phyloP scores from a whole-genome alignment of 768 basidiomycete species.

The Lentinula sp. region DNA sequence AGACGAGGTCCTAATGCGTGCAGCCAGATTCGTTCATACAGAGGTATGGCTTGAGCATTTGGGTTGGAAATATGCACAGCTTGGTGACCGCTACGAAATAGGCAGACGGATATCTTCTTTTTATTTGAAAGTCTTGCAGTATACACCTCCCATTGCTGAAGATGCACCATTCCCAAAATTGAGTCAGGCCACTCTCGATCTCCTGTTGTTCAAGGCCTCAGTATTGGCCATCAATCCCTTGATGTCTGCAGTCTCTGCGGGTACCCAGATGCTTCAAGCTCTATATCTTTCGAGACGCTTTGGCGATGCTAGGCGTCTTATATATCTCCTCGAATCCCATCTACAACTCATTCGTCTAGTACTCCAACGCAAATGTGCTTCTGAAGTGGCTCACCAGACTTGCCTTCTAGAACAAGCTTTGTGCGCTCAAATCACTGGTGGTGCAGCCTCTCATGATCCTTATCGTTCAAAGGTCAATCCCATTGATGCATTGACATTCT shows the following conservation, averaged over 20 bases:
- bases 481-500: slow-evolving; percentile 66
- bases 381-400: slow-evolving; percentile 33
- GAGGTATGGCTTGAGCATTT: slow-evolving; percentile 87
- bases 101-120: slow-evolving; percentile 60
- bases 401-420: slow-evolving; percentile 75
- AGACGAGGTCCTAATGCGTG: slow-evolving; percentile 78
- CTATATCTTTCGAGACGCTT: slow-evolving; percentile 60
- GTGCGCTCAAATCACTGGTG: slow-evolving; percentile 54
- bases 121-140: slow-evolving; percentile 61
- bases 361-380: slow-evolving; percentile 57
- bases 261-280: slow-evolving; percentile 49
- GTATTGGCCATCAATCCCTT: slow-evolving; percentile 79
- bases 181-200: slow-evolving; percentile 61
- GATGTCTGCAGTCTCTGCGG: slow-evolving; percentile 61
- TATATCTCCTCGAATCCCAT: slow-evolving; percentile 63
- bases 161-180: slow-evolving; percentile 56
- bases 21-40: slow-evolving; percentile 70
- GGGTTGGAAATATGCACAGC: slow-evolving; percentile 79
- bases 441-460: slow-evolving; percentile 37
- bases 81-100: slow-evolving; percentile 83
- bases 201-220: slow-evolving; percentile 68
- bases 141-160: slow-evolving; percentile 48
- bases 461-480: slow-evolving; percentile 54
- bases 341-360: slow-evolving; percentile 57
- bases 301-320: slow-evolving; percentile 63